phyloP scores from a whole-genome alignment of 2,329 filamentous ascomycete genomes.

The Lasiodiplodia theobromae region DNA sequence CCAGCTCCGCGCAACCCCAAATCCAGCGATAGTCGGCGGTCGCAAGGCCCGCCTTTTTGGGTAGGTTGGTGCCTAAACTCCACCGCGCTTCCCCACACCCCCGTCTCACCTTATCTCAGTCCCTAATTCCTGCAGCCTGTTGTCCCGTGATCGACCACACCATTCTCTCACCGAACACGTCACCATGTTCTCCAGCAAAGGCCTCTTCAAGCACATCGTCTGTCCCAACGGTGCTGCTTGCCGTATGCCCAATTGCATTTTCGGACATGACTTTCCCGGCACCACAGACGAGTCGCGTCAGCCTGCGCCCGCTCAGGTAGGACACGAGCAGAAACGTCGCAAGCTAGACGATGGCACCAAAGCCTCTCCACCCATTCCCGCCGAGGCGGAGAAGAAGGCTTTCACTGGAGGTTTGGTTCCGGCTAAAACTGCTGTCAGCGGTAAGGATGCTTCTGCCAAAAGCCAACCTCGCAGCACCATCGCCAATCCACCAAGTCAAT shows the following conservation, averaged over 20 bases:
- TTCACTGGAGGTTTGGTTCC: constrained; percentile 38
- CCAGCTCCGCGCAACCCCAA: neutral
- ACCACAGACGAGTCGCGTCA: neutral
- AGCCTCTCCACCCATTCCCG: neutral
- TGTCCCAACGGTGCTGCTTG: constrained; percentile 63
- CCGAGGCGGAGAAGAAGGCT: constrained; percentile 30
- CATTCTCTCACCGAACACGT: neutral
- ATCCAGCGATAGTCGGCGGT: neutral
- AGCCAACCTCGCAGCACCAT: neutral
- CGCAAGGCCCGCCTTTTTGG: neutral
- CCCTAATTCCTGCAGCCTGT: constrained; percentile 1
- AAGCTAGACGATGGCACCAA: constrained; percentile 38
- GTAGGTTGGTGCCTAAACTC: constrained; percentile 4
- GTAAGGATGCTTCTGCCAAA: neutral
- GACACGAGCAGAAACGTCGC: constrained; percentile 23
- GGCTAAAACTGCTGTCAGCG: neutral
- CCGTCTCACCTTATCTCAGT: constrained; percentile 16
- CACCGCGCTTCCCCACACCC: constrained; percentile 7
- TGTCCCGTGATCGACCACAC: neutral
- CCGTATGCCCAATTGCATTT: constrained; percentile 64
- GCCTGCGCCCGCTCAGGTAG: neutral
- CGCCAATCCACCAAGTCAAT: constrained; percentile 6
- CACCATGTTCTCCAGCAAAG: constrained; percentile 62
- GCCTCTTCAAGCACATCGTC: constrained; percentile 57
- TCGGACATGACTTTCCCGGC: constrained; percentile 56